These are phyloP conservation scores for Ophiostoma angusticollis DNA, from an alignment of 2,329 filamentous ascomycete species.

Conservation along the genomic window DNA sequence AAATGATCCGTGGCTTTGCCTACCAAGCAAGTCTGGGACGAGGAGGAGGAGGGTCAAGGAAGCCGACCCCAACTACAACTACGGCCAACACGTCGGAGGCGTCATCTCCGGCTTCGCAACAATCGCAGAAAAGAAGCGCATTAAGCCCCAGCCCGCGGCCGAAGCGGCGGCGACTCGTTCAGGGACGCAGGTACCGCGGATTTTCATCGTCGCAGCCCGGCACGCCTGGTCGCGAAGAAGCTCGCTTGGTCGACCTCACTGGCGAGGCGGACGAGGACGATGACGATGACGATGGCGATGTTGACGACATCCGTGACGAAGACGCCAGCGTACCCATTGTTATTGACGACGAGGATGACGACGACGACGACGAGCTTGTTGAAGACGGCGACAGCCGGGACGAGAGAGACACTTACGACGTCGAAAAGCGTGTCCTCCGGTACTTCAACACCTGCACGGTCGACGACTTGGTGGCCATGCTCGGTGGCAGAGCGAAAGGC, in stretches of 20 bases:
- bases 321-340: not conserved
- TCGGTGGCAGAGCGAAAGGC: conserved; percentile 56
- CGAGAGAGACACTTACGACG: conserved; percentile 7
- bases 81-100: conserved; percentile 4
- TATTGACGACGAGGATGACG: conserved; percentile 18
- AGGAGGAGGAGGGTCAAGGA: not conserved
- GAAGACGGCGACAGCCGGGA: conserved; percentile 20
- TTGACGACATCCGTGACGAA: conserved; percentile 23
- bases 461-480: conserved; percentile 66
- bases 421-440: conserved; percentile 44
- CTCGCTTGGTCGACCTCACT: conserved; percentile 15
- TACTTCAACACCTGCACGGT: conserved; percentile 73
- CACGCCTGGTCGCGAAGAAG: conserved; percentile 14
- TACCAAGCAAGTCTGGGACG: conserved; percentile 5
- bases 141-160: conserved; percentile 12
- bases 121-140: conserved; percentile 6
- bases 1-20: conserved; percentile 13
- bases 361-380: conserved; percentile 13
- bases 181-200: conserved; percentile 12
- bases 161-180: conserved; percentile 19
- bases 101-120: conserved; percentile 9
- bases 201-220: conserved; percentile 14
- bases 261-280: conserved; percentile 18
- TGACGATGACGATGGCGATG: conserved; percentile 29
- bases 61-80: not conserved